A percentile compares a stretch with the other conserved stretches of the same genome.
Evolutionary conservation across 139 green algal genomes (phyloP).

Genomic region (Volvox reticuliferus): DNA sequence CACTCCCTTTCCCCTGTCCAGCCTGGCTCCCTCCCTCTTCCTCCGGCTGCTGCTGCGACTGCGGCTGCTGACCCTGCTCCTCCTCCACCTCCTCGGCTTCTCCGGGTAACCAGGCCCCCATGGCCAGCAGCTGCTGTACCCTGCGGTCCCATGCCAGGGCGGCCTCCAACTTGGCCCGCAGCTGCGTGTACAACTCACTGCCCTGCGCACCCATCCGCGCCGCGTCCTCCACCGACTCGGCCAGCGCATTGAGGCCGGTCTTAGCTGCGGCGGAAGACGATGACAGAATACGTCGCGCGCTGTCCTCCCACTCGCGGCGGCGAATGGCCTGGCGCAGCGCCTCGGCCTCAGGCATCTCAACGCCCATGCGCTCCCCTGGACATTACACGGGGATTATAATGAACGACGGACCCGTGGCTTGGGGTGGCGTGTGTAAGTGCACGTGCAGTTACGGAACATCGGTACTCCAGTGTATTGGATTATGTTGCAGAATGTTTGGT

Average conservation of each 20-base stretch:
- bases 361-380: slow-evolving; percentile 52
- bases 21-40: neutral
- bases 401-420: too few relatives aligned
- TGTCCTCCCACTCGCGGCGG: slow-evolving; percentile 63
- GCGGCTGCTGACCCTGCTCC: neutral
- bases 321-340: slow-evolving; percentile 49
- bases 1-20: neutral
- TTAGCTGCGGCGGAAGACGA: neutral
- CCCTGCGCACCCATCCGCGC: slow-evolving; percentile 40
- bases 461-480: too few relatives aligned
- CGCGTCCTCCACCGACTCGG: slow-evolving; percentile 50
- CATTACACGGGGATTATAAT: too few relatives aligned
- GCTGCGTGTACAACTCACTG: slow-evolving; percentile 40
- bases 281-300: slow-evolving; percentile 40
- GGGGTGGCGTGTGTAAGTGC: too few relatives aligned
- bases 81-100: neutral
- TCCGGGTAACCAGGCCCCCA: neutral
- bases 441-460: too few relatives aligned
- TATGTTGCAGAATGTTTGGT: too few relatives aligned
- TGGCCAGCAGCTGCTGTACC: slow-evolving; percentile 48
- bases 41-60: slow-evolving; percentile 7
- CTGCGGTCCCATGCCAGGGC: slow-evolving; percentile 50
- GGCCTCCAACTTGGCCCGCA: slow-evolving; percentile 15
- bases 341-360: slow-evolving; percentile 47
- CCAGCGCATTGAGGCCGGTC: slow-evolving; percentile 23